A percentile compares a stretch with the other conserved stretches of the same genome.
These are phyloP conservation scores for Uromyces viciae-fabae DNA, from an alignment of 1,284 basidiomycete species.

Conservation along the genomic window DNA sequence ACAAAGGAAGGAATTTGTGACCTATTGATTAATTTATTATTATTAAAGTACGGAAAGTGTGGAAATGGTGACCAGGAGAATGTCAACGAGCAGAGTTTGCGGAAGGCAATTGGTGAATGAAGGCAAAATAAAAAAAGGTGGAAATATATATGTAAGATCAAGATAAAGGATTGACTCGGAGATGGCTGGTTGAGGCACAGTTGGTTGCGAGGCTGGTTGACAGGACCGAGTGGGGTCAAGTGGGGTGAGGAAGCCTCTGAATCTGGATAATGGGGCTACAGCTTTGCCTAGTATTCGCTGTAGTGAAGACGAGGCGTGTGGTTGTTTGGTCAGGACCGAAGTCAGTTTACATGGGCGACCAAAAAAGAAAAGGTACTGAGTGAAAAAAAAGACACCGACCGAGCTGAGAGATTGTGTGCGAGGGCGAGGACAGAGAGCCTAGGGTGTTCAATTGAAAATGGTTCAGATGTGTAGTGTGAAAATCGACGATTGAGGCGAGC, in stretches of 20 bases:
- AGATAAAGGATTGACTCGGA: slow-evolving; percentile 14
- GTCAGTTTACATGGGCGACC: background rate
- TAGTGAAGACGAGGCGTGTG: background rate
- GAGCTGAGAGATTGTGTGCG: no score
- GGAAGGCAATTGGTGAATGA: background rate
- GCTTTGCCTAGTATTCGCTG: background rate
- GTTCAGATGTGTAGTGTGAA: no score
- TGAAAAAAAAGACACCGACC: background rate
- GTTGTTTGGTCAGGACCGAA: background rate
- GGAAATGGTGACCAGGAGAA: no score
- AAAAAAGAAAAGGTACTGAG: background rate
- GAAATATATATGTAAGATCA: background rate
- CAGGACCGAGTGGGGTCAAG: slow-evolving; percentile 11
- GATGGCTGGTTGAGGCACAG: background rate
- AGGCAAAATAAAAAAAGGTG: background rate
- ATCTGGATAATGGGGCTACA: slow-evolving; percentile 8
- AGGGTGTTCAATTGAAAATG: background rate
- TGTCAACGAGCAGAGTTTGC: background rate
- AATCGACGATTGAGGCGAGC: no score
- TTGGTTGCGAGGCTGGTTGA: background rate
- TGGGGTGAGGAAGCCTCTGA: background rate
- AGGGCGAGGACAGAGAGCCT: no score
- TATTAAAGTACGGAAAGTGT: no score
- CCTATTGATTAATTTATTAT: no score
- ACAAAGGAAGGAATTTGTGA: background rate